phyloP scores from a whole-genome alignment of 2,329 filamentous ascomycete genomes.

The Beauveria pseudobassiana region DNA sequence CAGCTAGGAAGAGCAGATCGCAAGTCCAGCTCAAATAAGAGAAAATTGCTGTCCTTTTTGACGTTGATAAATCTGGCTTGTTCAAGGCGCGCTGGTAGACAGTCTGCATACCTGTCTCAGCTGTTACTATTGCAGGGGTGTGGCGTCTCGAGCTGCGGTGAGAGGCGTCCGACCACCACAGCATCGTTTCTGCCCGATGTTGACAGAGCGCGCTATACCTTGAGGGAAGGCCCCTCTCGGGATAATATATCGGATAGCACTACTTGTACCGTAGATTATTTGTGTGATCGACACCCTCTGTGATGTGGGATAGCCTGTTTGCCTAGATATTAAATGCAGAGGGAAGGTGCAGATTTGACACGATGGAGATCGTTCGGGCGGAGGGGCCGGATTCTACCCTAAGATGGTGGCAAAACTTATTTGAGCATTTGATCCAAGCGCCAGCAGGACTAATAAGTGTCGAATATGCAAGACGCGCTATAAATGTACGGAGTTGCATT shows the following conservation, averaged over 20 bases:
- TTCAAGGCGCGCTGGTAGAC: neutral
- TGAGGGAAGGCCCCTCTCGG: neutral
- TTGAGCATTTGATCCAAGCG: neutral
- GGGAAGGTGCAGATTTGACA: neutral
- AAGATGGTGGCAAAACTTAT: neutral
- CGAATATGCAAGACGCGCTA: neutral
- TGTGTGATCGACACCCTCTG: neutral
- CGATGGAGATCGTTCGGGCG: neutral
- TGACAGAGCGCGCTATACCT: neutral
- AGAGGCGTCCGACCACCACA: neutral
- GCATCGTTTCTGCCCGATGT: neutral
- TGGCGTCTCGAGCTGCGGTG: constrained; percentile 6
- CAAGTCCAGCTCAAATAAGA: neutral
- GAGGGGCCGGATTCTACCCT: constrained; percentile 5
- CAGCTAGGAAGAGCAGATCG: neutral
- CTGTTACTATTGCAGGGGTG: constrained; percentile 8
- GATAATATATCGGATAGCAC: no score
- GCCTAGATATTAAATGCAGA: neutral
- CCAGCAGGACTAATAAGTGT: neutral
- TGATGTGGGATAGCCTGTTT: neutral
- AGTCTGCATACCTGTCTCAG: neutral
- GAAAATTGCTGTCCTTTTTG: neutral
- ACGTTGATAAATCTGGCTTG: neutral
- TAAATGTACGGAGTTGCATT: neutral
- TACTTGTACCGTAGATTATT: neutral